Base-by-base conservation (phyloP, 2,329 filamentous ascomycete genomes). In the Hymenoscyphus occultus region DNA sequence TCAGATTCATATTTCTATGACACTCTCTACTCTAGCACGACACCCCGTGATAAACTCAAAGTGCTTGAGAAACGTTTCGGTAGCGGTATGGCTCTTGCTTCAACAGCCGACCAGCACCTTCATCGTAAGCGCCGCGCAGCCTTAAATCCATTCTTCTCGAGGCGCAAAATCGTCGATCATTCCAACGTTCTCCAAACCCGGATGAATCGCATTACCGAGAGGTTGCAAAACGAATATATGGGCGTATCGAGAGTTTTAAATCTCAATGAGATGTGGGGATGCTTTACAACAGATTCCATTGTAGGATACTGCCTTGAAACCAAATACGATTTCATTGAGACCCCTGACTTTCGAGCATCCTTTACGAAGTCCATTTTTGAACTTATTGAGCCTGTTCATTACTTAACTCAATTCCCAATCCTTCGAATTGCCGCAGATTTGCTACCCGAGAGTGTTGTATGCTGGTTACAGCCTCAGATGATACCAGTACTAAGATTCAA, bases 251-350 rank as follows among this genome's bases (percentile, higher is more conserved):
- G 56, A 14, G 56, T 60, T 5, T 39, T 69, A 13, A 51, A 35
- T 16, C 39, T 69, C 10, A 63, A 60, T 19, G 40, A 48, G 56
- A 64, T 57, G 14, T 65, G 62, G 60, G 58, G 60, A 14, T 70
- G 65, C 31, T 62, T 65, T 32, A 40, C 67, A 16, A 61, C 45
- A 16, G 73, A 75, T 64, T 65, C 69, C 16, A 69, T 74, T 40
- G 71, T 67, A 3, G 67, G 71, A 48, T 73, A 72, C 64, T 67
- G 65, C 40, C 74, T 73, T 57, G 71, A 54, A 13, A 28, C 14
- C 14, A 13, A 28, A n/a, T 31, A 56, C 31, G 54, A 19, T n/a
- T 35, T 56, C 42, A n/a, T 45, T n/a, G 42, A 45, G 5, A n/a
- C 16, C 16, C 14, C 19, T 4, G 42, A 45, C 5, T 45, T 45